phyloP scores from a whole-genome alignment of 192 early-diverging fungal species.

The Glomus cerebriforme region DNA sequence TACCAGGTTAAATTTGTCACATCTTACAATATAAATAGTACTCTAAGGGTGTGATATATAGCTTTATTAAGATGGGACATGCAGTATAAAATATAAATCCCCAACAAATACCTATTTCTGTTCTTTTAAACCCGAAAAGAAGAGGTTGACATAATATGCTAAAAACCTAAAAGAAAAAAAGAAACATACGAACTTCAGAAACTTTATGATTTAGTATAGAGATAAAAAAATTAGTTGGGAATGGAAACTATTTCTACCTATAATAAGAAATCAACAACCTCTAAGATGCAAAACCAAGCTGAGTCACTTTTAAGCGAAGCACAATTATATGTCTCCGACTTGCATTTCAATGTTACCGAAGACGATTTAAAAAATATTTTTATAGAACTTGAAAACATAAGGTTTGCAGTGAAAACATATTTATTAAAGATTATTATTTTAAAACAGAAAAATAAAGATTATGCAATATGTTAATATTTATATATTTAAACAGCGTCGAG shows the following conservation, averaged over 20 bases:
- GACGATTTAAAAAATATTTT: conserved; percentile 37
- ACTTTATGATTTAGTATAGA: conserved; percentile 23
- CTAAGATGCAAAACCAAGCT: conserved; percentile 26
- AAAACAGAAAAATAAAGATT: neutral
- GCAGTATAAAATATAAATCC: no score
- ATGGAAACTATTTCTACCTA: neutral
- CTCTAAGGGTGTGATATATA: no score
- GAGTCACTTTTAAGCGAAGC: conserved; percentile 16
- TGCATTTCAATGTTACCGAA: conserved; percentile 31
- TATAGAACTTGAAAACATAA: conserved; percentile 28
- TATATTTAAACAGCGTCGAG: conserved; percentile 2
- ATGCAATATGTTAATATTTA: neutral
- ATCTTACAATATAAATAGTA: no score
- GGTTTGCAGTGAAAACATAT: conserved; percentile 19
- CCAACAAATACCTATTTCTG: no score
- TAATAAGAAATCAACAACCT: neutral
- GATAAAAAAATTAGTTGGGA: conserved; percentile 1
- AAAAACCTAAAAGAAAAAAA: conserved; percentile 1
- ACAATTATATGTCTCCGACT: conserved; percentile 29
- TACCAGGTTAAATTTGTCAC: no score
- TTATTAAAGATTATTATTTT: conserved; percentile 4
- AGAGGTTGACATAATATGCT: conserved; percentile 2
- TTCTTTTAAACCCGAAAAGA: no score
- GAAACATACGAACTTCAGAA: conserved; percentile 12
- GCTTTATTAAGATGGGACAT: no score